Base-by-base conservation (phyloP, 2,329 filamentous ascomycete genomes). In the Xylariales sp. region DNA sequence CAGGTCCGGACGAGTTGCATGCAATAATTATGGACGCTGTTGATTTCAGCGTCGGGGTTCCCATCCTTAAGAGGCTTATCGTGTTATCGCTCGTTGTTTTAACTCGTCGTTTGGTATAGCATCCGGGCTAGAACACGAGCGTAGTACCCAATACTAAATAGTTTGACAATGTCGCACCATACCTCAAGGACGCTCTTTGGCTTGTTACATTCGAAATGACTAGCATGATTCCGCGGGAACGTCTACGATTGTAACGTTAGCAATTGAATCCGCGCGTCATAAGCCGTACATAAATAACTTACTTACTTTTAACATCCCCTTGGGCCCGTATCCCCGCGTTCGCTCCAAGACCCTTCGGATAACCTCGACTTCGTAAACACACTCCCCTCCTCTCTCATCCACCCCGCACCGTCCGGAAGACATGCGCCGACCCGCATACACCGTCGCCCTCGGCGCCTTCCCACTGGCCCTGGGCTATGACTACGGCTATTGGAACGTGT, bases 401-500 rank as follows among this genome's bases (percentile, higher is more conserved):
- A 56, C 36, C 54, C 36, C 36, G 39, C 39, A 18, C 39, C 9
- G 14, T 46, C 39, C 39, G 3, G 23, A 46, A 45, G 28, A 57
- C 8, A 57, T 57, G 54, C 39, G 23, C 18, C 14, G 34, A 23
- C 32, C 18, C 41, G 14, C 32, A 45, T 56, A 5, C 36, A 32
- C 39, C 14, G 18, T 30, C 18, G 54, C 39, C 8, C 32, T 43
- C 10, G 39, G 48, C 14, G 39, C 41, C 8, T 28, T 46, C 1
- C 39, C 58, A 14, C 18, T 58, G 4, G 36, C 49, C 16, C 32
- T 34, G 34, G 39, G 36, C 10, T 53, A 61, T 34, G 58, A 61
- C 30, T 61, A 61, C 28, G 58, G 58, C 8, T 61, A 34, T 43
- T 61, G 58, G 58, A 61, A 53, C 8, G 58, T 61, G 18, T 23